Evolutionary conservation across 331 rosid species (phyloP).

Genomic region (Rhamnella rubrinervis): DNA sequence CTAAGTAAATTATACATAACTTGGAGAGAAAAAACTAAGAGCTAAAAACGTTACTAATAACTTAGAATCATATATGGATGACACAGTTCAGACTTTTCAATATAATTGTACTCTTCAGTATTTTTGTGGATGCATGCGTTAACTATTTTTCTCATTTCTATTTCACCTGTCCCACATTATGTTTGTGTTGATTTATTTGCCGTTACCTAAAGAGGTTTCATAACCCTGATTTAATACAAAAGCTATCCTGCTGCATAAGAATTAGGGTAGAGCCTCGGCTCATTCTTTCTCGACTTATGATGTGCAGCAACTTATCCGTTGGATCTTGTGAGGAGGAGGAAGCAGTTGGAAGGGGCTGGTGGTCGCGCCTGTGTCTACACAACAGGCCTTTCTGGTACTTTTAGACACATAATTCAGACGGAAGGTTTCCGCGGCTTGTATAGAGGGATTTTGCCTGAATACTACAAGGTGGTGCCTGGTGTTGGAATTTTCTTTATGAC

Average conservation of each 20-base stretch:
- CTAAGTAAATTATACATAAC: too few species aligned
- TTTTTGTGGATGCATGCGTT: too few species aligned
- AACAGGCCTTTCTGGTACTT: slow-evolving; percentile 69
- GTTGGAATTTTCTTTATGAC: slow-evolving; percentile 99
- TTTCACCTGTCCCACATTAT: too few species aligned
- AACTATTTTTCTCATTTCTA: too few species aligned
- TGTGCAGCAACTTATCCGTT: slow-evolving; percentile 94
- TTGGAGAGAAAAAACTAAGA: too few species aligned
- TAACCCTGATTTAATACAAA: slow-evolving; percentile 1
- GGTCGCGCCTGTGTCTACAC: slow-evolving; percentile 89
- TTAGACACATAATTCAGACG: slow-evolving; percentile 67
- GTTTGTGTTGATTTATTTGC: too few species aligned
- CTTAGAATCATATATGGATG: too few species aligned
- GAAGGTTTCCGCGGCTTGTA: slow-evolving; percentile 85
- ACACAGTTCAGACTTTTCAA: too few species aligned
- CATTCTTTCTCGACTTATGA: slow-evolving; percentile 17
- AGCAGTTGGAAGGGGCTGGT: slow-evolving; percentile 95
- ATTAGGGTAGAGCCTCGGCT: neutral
- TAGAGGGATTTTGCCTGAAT: slow-evolving; percentile 93
- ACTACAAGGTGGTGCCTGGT: slow-evolving; percentile 97
- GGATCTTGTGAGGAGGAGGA: slow-evolving; percentile 96
- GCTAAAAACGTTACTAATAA: too few species aligned
- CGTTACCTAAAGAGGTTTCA: neutral
- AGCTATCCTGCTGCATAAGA: too few species aligned
- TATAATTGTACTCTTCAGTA: too few species aligned